Percentiles rank a stretch among this genome's conserved stretches.
phyloP scores from a whole-genome alignment of 2,329 filamentous ascomycete genomes.

The Epichloe brachyelytri region DNA sequence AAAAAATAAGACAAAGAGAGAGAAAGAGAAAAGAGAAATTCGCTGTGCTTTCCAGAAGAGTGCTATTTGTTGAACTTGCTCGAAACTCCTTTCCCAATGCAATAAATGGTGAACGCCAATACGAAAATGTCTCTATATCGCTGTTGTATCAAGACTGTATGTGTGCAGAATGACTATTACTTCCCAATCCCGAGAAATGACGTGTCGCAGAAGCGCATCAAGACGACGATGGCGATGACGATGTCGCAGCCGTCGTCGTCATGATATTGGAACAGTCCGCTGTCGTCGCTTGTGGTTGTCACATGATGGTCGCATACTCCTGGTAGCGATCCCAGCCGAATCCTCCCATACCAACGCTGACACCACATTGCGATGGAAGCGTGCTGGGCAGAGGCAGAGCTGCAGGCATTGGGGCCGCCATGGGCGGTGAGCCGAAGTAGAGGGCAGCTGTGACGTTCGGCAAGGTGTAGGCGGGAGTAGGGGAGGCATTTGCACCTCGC shows the following conservation, averaged over 20 bases:
- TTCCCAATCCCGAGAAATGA: slow-evolving; percentile 1
- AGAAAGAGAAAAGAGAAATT: slow-evolving; percentile 16
- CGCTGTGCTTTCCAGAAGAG: slow-evolving; percentile 15
- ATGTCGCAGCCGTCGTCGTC: slow-evolving; percentile 18
- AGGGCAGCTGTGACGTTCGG: slow-evolving; percentile 60
- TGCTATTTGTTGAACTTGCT: slow-evolving; percentile 24
- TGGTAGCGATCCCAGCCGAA: slow-evolving; percentile 83
- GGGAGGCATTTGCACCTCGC: slow-evolving; percentile 65
- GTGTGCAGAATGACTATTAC: not conserved
- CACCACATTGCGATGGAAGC: slow-evolving; percentile 69
- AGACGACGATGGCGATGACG: slow-evolving; percentile 12
- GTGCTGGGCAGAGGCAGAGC: slow-evolving; percentile 75
- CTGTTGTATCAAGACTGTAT: slow-evolving; percentile 20
- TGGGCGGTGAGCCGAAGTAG: slow-evolving; percentile 71
- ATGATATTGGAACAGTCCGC: slow-evolving; percentile 35
- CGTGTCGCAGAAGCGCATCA: slow-evolving; percentile 12
- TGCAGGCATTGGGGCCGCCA: slow-evolving; percentile 55
- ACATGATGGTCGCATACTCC: slow-evolving; percentile 80
- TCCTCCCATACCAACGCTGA: slow-evolving; percentile 54
- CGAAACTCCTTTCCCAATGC: slow-evolving; percentile 31
- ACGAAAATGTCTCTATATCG: slow-evolving; percentile 23
- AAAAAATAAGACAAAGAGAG: slow-evolving; percentile 15
- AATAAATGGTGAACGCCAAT: slow-evolving; percentile 24
- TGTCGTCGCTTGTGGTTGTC: slow-evolving; percentile 46
- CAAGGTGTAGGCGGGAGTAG: slow-evolving; percentile 62